Evolutionary conservation across 169 alveolate genomes (phyloP).

Genomic region (Plasmodium berghei): DNA sequence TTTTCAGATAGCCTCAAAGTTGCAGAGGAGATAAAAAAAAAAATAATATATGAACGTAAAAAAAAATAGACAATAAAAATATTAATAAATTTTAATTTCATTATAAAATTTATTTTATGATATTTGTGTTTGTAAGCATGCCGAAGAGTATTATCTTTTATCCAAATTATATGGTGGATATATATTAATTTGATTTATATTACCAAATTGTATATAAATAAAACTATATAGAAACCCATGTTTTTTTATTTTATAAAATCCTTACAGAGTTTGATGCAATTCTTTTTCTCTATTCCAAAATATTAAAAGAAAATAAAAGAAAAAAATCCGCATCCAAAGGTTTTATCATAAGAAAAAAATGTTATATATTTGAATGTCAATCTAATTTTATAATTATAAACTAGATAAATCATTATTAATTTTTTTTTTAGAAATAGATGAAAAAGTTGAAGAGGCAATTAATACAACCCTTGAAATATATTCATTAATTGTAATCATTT

Average conservation of each 20-base stretch:
- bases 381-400: neutral
- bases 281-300: slow-evolving; percentile 20
- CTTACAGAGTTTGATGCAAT: slow-evolving; percentile 25
- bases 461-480: slow-evolving; percentile 27
- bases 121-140: too few relatives aligned
- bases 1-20: slow-evolving; percentile 19
- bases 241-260: neutral
- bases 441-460: slow-evolving; percentile 29
- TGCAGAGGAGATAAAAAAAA: slow-evolving; percentile 34
- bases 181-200: too few relatives aligned
- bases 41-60: slow-evolving; percentile 48
- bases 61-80: neutral
- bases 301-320: slow-evolving; percentile 24
- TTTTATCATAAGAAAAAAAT: slow-evolving; percentile 10
- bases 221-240: too few relatives aligned
- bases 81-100: too few relatives aligned
- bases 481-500: slow-evolving; percentile 17
- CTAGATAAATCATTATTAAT: neutral
- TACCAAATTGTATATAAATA: too few relatives aligned
- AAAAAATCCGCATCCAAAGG: slow-evolving; percentile 1
- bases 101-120: too few relatives aligned
- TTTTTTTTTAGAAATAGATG: slow-evolving; percentile 25
- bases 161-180: too few relatives aligned
- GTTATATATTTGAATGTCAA: neutral
- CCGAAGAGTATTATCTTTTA: too few relatives aligned